Conservation (phyloP, 768 basidiomycete species). For the Hydnomerulius pinastri region DNA sequence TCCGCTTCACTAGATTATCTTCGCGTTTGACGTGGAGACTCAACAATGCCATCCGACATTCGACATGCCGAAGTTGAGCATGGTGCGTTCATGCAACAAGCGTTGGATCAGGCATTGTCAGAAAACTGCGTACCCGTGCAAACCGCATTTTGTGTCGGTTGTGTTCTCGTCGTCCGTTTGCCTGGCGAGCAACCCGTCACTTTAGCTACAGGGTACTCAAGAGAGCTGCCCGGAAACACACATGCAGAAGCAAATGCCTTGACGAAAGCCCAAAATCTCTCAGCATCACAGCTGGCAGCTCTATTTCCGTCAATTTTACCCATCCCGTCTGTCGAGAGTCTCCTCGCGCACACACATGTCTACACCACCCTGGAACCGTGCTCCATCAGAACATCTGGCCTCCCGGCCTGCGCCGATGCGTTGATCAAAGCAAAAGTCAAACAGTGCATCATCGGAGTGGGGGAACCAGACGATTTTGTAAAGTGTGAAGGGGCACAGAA, state of each 20-base stretch:
- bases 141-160: conserved; percentile 92
- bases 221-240: conserved; percentile 91
- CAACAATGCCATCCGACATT: conserved; percentile 4
- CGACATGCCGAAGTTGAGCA: conserved; percentile 27
- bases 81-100: conserved; percentile 54
- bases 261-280: conserved; percentile 59
- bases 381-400: conserved; percentile 83
- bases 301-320: conserved; percentile 41
- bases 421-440: conserved; percentile 70
- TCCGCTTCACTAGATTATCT: no score
- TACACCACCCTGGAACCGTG: conserved; percentile 99
- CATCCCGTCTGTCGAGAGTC: conserved; percentile 39
- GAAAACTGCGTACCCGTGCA: conserved; percentile 64
- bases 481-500: conserved; percentile 83
- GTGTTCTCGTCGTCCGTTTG: conserved; percentile 59
- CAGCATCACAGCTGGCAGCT: conserved; percentile 43
- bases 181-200: conserved; percentile 49
- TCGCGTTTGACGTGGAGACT: no score
- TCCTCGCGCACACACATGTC: conserved; percentile 64
- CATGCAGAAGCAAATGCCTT: conserved; percentile 97
- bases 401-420: conserved; percentile 83
- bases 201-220: conserved; percentile 81
- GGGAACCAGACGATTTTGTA: conserved; percentile 94
- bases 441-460: conserved; percentile 84
- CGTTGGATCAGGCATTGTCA: conserved; percentile 62